phyloP scores from a whole-genome alignment of 148 eudicot genomes.

The Cornus controversa region DNA sequence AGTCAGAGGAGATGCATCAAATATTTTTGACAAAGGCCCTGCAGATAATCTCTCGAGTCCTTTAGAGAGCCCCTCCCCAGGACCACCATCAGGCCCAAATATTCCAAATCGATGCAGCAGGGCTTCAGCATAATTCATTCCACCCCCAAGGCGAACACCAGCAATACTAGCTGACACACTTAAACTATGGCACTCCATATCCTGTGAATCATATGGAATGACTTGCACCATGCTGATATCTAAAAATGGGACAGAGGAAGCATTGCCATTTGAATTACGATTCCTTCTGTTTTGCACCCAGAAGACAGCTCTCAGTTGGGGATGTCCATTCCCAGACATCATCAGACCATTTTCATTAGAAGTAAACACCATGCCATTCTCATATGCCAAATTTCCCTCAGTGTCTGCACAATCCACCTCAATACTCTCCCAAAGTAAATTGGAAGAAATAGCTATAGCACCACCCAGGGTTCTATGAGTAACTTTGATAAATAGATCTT shows the following conservation, averaged over 20 bases:
- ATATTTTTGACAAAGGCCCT: slow-evolving; percentile 78
- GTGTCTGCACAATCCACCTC: slow-evolving; percentile 79
- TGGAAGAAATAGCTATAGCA: slow-evolving; percentile 76
- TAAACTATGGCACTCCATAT: slow-evolving; percentile 83
- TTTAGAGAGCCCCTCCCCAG: slow-evolving; percentile 82
- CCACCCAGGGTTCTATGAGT: slow-evolving; percentile 90
- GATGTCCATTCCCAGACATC: slow-evolving; percentile 35
- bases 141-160: slow-evolving; percentile 92
- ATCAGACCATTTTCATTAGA: slow-evolving; percentile 32
- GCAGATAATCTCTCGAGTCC: slow-evolving; percentile 68
- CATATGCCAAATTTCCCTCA: slow-evolving; percentile 28
- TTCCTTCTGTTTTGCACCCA: slow-evolving; percentile 71
- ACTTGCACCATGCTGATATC: slow-evolving; percentile 64
- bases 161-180: slow-evolving; percentile 76
- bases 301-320: slow-evolving; percentile 72
- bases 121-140: slow-evolving; percentile 84
- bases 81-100: slow-evolving; percentile 89
- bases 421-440: slow-evolving; percentile 68
- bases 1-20: slow-evolving; percentile 62
- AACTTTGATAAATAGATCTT: slow-evolving; percentile 61
- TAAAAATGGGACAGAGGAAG: slow-evolving; percentile 54
- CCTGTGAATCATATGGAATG: slow-evolving; percentile 65
- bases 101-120: slow-evolving; percentile 87
- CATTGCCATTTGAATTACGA: slow-evolving; percentile 29
- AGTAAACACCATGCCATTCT: slow-evolving; percentile 22